Conservation (phyloP, 2,329 filamentous ascomycete species). For the Monosporascus ibericus region DNA sequence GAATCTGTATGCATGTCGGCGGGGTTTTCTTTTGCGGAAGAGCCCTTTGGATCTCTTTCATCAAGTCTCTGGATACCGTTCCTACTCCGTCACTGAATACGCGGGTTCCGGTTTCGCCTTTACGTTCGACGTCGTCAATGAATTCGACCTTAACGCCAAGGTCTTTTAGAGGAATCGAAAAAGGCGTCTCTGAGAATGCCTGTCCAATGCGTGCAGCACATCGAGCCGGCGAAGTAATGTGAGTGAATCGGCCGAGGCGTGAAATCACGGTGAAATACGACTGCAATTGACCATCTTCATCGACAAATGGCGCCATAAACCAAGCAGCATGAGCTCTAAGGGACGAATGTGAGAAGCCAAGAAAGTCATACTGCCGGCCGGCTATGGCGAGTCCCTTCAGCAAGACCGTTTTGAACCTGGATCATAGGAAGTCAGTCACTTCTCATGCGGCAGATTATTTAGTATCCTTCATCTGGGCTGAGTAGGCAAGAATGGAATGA, state of each 20-base stretch:
- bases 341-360: conserved; percentile 77
- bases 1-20: conserved; percentile 68
- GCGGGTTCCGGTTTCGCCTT: conserved; percentile 38
- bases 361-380: conserved; percentile 56
- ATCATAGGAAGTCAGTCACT: background rate
- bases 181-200: conserved; percentile 70
- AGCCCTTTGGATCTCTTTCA: conserved; percentile 52
- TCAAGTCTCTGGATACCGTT: conserved; percentile 57
- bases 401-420: conserved; percentile 56
- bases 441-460: no score
- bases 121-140: conserved; percentile 47
- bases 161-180: conserved; percentile 46
- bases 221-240: conserved; percentile 47
- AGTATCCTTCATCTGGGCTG: no score
- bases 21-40: conserved; percentile 41
- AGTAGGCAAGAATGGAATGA: no score
- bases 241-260: conserved; percentile 42
- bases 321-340: conserved; percentile 66
- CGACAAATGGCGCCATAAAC: conserved; percentile 47
- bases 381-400: conserved; percentile 55
- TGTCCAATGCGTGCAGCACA: conserved; percentile 57
- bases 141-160: conserved; percentile 24
- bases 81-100: conserved; percentile 78
- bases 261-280: conserved; percentile 38
- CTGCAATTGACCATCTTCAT: conserved; percentile 26